phyloP scores from a whole-genome alignment of 495 filamentous ascomycete genomes.

The Hyaloscypha variabilis region DNA sequence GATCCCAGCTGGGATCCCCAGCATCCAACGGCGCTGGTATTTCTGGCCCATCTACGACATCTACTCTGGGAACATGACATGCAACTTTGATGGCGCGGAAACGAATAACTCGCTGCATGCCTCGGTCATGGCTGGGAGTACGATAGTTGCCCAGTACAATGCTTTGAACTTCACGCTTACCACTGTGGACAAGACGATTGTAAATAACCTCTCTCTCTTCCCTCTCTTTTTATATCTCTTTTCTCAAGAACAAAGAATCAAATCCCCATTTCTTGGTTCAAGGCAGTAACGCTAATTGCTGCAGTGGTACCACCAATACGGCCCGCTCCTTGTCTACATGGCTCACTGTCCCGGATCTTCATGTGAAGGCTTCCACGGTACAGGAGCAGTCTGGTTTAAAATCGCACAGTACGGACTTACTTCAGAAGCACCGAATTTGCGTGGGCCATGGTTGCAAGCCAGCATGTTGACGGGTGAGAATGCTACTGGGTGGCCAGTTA shows the following conservation, averaged over 20 bases:
- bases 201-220: no score
- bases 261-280: no score
- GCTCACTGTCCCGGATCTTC: conserved; percentile 27
- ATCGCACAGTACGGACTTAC: conserved; percentile 32
- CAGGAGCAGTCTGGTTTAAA: conserved; percentile 35
- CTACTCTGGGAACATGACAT: conserved; percentile 4
- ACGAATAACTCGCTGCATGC: neutral
- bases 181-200: conserved; percentile 3
- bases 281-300: no score
- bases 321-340: conserved; percentile 34
- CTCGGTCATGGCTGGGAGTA: conserved; percentile 21
- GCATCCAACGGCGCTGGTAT: conserved; percentile 9
- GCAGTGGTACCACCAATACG: conserved; percentile 30
- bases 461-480: conserved; percentile 2
- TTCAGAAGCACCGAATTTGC: conserved; percentile 23
- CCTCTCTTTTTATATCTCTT: no score
- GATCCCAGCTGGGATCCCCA: neutral
- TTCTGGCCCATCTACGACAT: neutral
- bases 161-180: conserved; percentile 19
- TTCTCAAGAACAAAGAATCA: no score
- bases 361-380: conserved; percentile 29
- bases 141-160: conserved; percentile 32
- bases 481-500: conserved; percentile 8
- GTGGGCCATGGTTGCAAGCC: neutral
- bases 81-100: neutral